phyloP scores from a whole-genome alignment of 169 alveolate species.

The Cryptosporidium ryanae region DNA sequence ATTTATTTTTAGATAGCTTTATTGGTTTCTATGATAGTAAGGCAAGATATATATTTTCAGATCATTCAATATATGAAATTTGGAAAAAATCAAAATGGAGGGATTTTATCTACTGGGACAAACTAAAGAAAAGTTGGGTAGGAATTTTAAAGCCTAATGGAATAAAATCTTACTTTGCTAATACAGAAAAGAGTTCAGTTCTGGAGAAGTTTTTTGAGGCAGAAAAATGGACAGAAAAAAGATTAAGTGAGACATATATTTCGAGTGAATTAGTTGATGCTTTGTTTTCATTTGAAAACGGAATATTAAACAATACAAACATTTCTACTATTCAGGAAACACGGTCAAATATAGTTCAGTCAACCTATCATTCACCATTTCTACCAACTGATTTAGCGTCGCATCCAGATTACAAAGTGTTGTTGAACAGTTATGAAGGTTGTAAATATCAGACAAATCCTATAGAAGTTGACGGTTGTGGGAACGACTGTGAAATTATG shows the following conservation, averaged over 20 bases:
- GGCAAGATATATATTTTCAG: constrained; percentile 40
- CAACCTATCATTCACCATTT: constrained; percentile 48
- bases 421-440: not conserved
- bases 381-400: constrained; percentile 72
- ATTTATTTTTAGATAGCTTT: constrained; percentile 16
- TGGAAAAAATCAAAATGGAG: constrained; percentile 71
- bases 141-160: constrained; percentile 63
- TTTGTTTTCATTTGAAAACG: not conserved
- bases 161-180: constrained; percentile 7
- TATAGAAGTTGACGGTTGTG: not conserved
- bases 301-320: not conserved
- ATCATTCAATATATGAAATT: constrained; percentile 10
- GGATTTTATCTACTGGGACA: constrained; percentile 57
- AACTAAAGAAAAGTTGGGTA: constrained; percentile 33
- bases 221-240: constrained; percentile 52
- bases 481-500: constrained; percentile 2
- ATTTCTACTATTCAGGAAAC: not conserved
- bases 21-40: not conserved
- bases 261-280: constrained; percentile 9
- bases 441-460: constrained; percentile 5
- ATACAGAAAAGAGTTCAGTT: constrained; percentile 3
- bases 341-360: not conserved
- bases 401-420: constrained; percentile 55
- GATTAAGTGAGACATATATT: constrained; percentile 52
- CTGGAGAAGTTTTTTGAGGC: constrained; percentile 35